Evolutionary conservation across 352 stramenopile species (phyloP).

Genomic region (Globisporangium parvum): DNA sequence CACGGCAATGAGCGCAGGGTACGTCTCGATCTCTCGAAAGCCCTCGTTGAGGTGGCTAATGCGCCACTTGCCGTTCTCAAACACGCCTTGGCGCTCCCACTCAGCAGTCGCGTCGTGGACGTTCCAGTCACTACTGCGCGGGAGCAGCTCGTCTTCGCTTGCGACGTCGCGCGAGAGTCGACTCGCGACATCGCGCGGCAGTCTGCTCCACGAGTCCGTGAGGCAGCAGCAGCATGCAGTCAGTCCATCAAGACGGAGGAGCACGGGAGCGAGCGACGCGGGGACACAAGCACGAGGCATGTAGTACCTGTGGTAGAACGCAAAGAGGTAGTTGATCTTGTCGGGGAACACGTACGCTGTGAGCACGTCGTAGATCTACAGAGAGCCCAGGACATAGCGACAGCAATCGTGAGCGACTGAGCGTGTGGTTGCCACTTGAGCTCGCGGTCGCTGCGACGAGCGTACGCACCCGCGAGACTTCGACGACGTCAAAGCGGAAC

Average conservation of each 20-base stretch:
- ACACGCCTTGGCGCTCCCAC: constrained; percentile 68
- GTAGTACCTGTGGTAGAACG: constrained; percentile 68
- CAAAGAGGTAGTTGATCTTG: constrained; percentile 81
- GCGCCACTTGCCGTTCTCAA: constrained; percentile 63
- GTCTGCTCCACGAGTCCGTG: not conserved
- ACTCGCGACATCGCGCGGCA: not conserved
- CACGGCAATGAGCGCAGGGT: constrained; percentile 92
- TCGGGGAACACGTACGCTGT: constrained; percentile 80
- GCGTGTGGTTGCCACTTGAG: not conserved
- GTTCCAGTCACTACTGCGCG: constrained; percentile 57
- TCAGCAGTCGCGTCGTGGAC: constrained; percentile 59
- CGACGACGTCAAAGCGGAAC: constrained; percentile 69
- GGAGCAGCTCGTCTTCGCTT: constrained; percentile 46
- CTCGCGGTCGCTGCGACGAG: not conserved
- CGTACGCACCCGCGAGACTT: constrained; percentile 49
- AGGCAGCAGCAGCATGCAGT: not conserved
- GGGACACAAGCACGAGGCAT: not conserved
- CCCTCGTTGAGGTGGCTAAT: constrained; percentile 54
- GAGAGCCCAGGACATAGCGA: not conserved
- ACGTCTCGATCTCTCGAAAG: constrained; percentile 88
- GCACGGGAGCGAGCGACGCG: not conserved
- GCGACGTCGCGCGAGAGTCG: constrained; percentile 32
- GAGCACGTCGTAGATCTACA: constrained; percentile 69
- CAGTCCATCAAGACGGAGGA: not conserved
- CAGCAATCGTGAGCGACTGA: not conserved